These are phyloP conservation scores for Talaromyces liani DNA, from an alignment of 495 filamentous ascomycete species.

Conservation along the genomic window DNA sequence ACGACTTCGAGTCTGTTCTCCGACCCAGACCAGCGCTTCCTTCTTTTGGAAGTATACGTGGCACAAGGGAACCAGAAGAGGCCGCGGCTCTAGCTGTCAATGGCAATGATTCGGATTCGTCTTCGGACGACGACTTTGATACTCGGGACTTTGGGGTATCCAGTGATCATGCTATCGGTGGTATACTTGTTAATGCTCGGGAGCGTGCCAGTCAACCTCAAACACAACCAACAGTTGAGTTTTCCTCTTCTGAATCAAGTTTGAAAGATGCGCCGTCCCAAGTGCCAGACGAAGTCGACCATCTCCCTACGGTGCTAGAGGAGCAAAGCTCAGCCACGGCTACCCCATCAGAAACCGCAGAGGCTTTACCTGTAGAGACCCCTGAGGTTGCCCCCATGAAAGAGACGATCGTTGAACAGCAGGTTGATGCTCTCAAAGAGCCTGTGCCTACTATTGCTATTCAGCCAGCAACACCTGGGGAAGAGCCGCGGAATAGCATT, in stretches of 20 bases:
- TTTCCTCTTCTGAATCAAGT: background rate
- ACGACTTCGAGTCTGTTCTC: conserved; percentile 60
- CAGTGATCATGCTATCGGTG: conserved; percentile 58
- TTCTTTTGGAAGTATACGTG: conserved; percentile 75
- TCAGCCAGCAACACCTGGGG: conserved; percentile 38
- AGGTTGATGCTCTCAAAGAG: conserved; percentile 2
- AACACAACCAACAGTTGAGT: conserved; percentile 11
- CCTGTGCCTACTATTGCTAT: conserved; percentile 39
- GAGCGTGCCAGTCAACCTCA: conserved; percentile 8
- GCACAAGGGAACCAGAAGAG: conserved; percentile 23
- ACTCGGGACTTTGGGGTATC: conserved; percentile 33
- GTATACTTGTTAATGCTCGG: conserved; percentile 37
- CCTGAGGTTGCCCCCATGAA: conserved; percentile 45
- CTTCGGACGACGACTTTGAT: conserved; percentile 24
- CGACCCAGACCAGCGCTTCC: conserved; percentile 70
- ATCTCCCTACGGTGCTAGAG: conserved; percentile 25
- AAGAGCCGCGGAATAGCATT: conserved; percentile 27
- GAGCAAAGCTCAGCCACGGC: conserved; percentile 25
- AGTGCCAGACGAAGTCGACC: background rate
- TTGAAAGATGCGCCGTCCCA: background rate
- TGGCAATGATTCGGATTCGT: conserved; percentile 31
- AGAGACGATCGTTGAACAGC: conserved; percentile 16
- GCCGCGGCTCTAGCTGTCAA: conserved; percentile 20
- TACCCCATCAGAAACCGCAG: conserved; percentile 20
- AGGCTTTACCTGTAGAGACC: conserved; percentile 60